Conservation (phyloP, 495 filamentous ascomycete species). For the Penicillium cinerascens region DNA sequence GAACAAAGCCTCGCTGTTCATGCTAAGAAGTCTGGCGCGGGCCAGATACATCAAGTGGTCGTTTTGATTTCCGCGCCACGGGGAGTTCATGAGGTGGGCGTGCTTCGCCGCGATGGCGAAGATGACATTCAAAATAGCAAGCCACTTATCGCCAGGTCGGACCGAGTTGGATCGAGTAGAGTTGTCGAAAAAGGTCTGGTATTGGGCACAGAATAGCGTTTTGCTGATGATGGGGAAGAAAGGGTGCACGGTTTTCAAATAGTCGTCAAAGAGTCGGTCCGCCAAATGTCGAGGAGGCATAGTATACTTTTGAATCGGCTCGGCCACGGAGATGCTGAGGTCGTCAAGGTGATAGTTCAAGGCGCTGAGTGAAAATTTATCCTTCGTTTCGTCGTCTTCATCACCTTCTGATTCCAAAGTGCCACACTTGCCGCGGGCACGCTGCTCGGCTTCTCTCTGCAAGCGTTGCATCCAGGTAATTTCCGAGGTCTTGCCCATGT, state of each 20-base stretch:
- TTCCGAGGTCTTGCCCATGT: slow-evolving; percentile 57
- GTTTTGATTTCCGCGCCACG: slow-evolving; percentile 34
- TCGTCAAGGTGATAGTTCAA: slow-evolving; percentile 54
- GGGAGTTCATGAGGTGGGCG: slow-evolving; percentile 40
- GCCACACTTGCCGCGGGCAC: slow-evolving; percentile 10
- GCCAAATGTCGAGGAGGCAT: slow-evolving; percentile 47
- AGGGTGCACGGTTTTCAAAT: slow-evolving; percentile 45
- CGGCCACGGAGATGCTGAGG: slow-evolving; percentile 35
- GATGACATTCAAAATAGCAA: slow-evolving; percentile 56
- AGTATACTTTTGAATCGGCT: slow-evolving; percentile 41
- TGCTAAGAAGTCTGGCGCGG: slow-evolving; percentile 56
- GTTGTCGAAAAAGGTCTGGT: slow-evolving; percentile 23
- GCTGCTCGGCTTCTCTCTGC: slow-evolving; percentile 16
- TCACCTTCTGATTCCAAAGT: slow-evolving; percentile 7
- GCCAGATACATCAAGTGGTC: slow-evolving; percentile 50
- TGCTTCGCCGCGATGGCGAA: slow-evolving; percentile 58
- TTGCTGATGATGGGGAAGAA: slow-evolving; percentile 55
- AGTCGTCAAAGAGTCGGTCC: slow-evolving; percentile 48
- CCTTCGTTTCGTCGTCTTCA: not conserved
- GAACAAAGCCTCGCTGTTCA: slow-evolving; percentile 52
- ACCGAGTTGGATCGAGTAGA: not conserved
- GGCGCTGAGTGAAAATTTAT: slow-evolving; percentile 18
- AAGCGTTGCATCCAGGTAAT: slow-evolving; percentile 52
- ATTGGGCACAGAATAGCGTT: slow-evolving; percentile 31
- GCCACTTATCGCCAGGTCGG: slow-evolving; percentile 40